These are phyloP conservation scores for Aquilaria yunnanensis DNA, from an alignment of 345 rosid genomes.

Conservation along the genomic window DNA sequence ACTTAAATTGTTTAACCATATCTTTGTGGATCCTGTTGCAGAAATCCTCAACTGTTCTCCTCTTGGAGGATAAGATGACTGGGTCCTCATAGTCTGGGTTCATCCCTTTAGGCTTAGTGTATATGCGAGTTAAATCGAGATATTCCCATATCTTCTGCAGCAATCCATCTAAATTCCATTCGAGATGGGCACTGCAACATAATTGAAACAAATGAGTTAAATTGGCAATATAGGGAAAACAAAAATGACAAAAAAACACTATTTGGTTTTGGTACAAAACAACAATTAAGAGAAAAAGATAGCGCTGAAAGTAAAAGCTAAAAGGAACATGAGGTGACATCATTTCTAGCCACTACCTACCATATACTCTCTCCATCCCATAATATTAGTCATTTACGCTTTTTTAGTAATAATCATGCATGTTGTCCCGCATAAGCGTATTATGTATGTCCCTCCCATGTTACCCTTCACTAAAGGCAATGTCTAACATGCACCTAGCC, in stretches of 20 bases:
- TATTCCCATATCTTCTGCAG: slow-evolving; percentile 94
- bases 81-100: slow-evolving; percentile 98
- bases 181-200: slow-evolving; percentile 75
- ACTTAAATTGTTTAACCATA: slow-evolving; percentile 87
- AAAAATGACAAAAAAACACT: too few relatives aligned
- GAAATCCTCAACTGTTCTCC: slow-evolving; percentile 87
- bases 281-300: too few relatives aligned
- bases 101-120: slow-evolving; percentile 95
- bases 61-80: slow-evolving; percentile 83
- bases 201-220: slow-evolving; percentile 5
- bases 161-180: slow-evolving; percentile 97
- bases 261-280: not conserved
- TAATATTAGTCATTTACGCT: too few relatives aligned
- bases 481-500: too few relatives aligned
- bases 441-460: too few relatives aligned
- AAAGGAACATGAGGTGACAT: too few relatives aligned
- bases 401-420: too few relatives aligned
- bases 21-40: slow-evolving; percentile 86
- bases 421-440: too few relatives aligned
- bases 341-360: too few relatives aligned
- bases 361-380: too few relatives aligned
- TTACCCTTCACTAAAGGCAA: too few relatives aligned
- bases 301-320: not conserved
- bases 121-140: slow-evolving; percentile 82
- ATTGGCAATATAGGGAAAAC: not conserved